A percentile compares a stretch with the other conserved stretches of the same genome.
phyloP scores from a whole-genome alignment of 2,329 filamentous ascomycete species.

The Tympanopsis confertula region DNA sequence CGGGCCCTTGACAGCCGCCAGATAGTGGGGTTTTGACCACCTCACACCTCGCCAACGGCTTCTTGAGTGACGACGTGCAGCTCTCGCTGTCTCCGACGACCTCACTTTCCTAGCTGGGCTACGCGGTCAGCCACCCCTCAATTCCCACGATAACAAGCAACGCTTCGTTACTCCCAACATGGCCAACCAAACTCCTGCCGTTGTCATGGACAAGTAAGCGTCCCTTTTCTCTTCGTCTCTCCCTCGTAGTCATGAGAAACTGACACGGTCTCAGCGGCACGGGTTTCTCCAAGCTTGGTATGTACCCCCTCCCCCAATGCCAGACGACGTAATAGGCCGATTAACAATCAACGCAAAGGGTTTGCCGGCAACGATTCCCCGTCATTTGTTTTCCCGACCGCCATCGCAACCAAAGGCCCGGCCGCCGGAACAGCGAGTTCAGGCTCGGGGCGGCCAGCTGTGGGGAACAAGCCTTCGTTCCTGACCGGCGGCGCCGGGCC shows the following conservation, averaged over 20 bases:
- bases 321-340: background rate
- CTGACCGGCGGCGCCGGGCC: slow-evolving; percentile 81
- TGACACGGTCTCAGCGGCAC: slow-evolving; percentile 61
- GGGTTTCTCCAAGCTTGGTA: slow-evolving; percentile 97
- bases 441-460: slow-evolving; percentile 77
- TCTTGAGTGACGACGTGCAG: too few species aligned
- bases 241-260: slow-evolving; percentile 10
- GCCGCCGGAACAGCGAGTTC: slow-evolving; percentile 61
- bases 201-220: slow-evolving; percentile 99
- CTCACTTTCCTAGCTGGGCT: too few species aligned
- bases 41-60: too few species aligned
- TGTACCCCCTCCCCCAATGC: slow-evolving; percentile 15
- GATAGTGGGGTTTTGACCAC: too few species aligned
- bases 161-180: slow-evolving; percentile 40
- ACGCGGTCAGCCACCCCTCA: too few species aligned
- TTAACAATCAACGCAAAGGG: slow-evolving; percentile 37
- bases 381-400: slow-evolving; percentile 97
- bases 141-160: too few species aligned
- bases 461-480: slow-evolving; percentile 91
- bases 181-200: slow-evolving; percentile 97
- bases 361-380: slow-evolving; percentile 99
- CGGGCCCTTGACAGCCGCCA: too few species aligned
- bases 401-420: slow-evolving; percentile 86
- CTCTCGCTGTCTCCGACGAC: too few species aligned
- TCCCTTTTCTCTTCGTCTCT: slow-evolving; percentile 19